Evolutionary conservation across 169 alveolate genomes (phyloP).

Genomic region (Theileria annulata): DNA sequence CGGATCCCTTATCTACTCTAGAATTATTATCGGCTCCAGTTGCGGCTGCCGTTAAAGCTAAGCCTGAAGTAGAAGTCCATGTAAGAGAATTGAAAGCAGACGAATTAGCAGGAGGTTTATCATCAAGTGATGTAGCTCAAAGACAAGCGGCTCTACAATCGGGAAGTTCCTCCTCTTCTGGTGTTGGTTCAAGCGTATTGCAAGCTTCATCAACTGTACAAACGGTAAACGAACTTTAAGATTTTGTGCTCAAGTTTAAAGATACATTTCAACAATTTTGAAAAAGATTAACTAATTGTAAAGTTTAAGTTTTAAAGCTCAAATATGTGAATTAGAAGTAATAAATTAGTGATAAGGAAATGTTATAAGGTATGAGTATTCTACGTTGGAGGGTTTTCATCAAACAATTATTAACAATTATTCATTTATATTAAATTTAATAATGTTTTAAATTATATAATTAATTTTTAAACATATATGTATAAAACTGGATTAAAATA

Average conservation of each 20-base stretch:
- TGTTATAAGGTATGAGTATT: neutral
- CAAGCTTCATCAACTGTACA: neutral
- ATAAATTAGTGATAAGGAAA: neutral
- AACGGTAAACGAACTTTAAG: neutral
- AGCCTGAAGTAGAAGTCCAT: neutral
- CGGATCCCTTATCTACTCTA: no score
- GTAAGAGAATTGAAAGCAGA: slow-evolving; percentile 5
- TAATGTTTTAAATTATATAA: neutral
- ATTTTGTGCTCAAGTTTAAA: neutral
- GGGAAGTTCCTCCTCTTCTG: neutral
- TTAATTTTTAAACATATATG: neutral
- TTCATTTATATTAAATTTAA: neutral
- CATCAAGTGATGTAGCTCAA: slow-evolving; percentile 1
- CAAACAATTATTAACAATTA: neutral
- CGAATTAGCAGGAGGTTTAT: neutral
- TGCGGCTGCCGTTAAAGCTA: neutral
- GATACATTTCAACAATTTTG: neutral
- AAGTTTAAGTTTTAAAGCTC: neutral
- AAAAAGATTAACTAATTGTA: no score
- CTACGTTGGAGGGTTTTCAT: neutral
- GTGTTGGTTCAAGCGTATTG: neutral
- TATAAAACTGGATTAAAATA: neutral
- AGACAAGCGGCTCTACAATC: neutral
- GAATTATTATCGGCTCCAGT: no score
- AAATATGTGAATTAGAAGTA: neutral